Evolutionary conservation across 1,139 yeast genomes (phyloP), one percentile per base, ranked within the genome.

Genomic region (Candida pseudocylindracea): DNA sequence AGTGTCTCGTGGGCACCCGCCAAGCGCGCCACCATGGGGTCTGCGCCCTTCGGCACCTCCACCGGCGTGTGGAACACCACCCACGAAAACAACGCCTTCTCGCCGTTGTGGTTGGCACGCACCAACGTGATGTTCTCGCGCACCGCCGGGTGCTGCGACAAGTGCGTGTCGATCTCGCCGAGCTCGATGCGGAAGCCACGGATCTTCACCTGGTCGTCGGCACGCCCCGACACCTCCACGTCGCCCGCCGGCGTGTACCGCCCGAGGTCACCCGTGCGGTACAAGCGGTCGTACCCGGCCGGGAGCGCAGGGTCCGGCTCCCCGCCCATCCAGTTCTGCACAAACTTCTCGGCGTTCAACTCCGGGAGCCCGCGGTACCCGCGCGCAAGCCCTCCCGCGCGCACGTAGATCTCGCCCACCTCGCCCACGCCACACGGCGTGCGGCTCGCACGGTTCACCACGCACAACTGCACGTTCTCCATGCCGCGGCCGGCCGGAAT

Each of bases 401-500:
- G 72, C 10, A 91, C 96, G 47, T 88, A 88, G 39, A 88, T 85
- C 51, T 88, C 99, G 44, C 99, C 99, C 36, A 88, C 91, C 56
- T 88, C 98, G 42, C 98, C 98, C 39, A 91, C 85, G 51, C 95
- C 98, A 60, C 98, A 88, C 54, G 81, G 92, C 15, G 79, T 64
- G 36, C 76, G 66, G 45, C 85, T 93, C 42, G 78, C 63, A 50
- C 98, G 66, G 57, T 91, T 91, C 30, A 91, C 96, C 39, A 91
- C 93, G 37, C 91, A 63, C 36, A 88, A 60, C 53, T 88, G 98
- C 32, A 91, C 98, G 48, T 88, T 85, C 37, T 67, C 54, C 99
- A 88, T 88, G 51, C 99, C 99, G 44, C 71, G 73, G 40, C 99
- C 99, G 11, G 98, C 98, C 35, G 98, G 96, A 78, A 91, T 83